Percentiles rank a stretch among this genome's conserved stretches.
phyloP scores from a whole-genome alignment of 73 alveolate genomes.

The Paramecium pentaurelia region DNA sequence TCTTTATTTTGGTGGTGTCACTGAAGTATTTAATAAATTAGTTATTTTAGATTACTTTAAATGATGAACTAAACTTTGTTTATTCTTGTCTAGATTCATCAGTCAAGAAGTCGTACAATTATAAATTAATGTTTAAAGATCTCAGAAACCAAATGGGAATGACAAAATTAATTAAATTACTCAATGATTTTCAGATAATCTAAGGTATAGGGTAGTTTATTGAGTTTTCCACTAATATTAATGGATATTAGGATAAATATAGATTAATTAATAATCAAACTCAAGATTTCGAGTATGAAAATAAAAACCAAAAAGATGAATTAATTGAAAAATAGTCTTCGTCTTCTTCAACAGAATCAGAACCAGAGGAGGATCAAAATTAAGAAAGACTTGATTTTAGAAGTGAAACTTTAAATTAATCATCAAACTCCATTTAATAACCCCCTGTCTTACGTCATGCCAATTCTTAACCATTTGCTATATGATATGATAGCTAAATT shows the following conservation, averaged over 20 bases:
- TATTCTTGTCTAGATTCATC: background rate
- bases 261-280: background rate
- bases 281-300: background rate
- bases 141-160: conserved; percentile 16
- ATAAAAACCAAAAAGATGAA: background rate
- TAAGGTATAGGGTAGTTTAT: background rate
- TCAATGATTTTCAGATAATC: background rate
- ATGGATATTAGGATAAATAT: background rate
- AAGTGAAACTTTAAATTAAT: conserved; percentile 1
- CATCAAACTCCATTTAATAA: background rate
- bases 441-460: background rate
- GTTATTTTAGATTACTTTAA: background rate
- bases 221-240: background rate
- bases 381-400: background rate
- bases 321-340: background rate
- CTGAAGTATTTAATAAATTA: background rate
- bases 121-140: conserved; percentile 6
- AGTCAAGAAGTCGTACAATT: background rate
- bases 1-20: conserved; percentile 16
- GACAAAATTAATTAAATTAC: background rate
- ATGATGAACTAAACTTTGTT: conserved; percentile 26
- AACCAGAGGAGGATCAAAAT: background rate
- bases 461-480: background rate
- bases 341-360: conserved; percentile 38
- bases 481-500: background rate